These are phyloP conservation scores for Aspergillus carbonarius DNA, from an alignment of 2,329 filamentous ascomycete genomes.

Conservation along the genomic window DNA sequence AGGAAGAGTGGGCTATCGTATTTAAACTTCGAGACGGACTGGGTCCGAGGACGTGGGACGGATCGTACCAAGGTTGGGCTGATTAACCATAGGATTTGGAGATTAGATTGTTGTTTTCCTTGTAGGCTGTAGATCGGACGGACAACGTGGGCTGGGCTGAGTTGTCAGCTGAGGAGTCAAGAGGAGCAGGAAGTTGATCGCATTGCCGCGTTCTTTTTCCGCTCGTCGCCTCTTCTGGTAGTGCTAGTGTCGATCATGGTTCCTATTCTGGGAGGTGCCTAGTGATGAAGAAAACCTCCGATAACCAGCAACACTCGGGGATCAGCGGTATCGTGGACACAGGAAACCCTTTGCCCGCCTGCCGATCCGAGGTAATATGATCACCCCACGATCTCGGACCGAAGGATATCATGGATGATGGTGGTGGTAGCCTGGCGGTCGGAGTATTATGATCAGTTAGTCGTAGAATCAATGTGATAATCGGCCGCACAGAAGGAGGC, in stretches of 20 bases:
- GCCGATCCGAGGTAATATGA: background rate
- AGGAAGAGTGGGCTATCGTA: too few species aligned
- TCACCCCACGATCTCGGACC: background rate
- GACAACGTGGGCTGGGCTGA: background rate
- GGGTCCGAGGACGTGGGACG: background rate
- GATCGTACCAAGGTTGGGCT: background rate
- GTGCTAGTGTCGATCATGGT: background rate
- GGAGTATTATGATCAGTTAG: too few species aligned
- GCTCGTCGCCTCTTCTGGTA: background rate
- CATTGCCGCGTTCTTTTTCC: background rate
- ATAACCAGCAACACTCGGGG: background rate
- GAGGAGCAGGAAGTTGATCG: background rate
- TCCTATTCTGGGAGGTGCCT: background rate
- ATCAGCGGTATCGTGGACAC: background rate
- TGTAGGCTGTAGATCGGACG: background rate
- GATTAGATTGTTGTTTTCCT: too few species aligned
- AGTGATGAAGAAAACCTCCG: background rate
- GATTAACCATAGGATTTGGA: background rate
- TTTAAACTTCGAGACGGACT: background rate
- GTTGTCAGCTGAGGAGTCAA: background rate
- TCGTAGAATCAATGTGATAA: too few species aligned
- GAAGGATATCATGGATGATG: background rate
- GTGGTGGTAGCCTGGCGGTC: too few species aligned
- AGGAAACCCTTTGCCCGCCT: background rate
- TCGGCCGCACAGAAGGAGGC: too few species aligned